Evolutionary conservation across 495 filamentous ascomycete species (phyloP), one percentile per base, ranked within the genome.

Genomic region (Podospora australis): DNA sequence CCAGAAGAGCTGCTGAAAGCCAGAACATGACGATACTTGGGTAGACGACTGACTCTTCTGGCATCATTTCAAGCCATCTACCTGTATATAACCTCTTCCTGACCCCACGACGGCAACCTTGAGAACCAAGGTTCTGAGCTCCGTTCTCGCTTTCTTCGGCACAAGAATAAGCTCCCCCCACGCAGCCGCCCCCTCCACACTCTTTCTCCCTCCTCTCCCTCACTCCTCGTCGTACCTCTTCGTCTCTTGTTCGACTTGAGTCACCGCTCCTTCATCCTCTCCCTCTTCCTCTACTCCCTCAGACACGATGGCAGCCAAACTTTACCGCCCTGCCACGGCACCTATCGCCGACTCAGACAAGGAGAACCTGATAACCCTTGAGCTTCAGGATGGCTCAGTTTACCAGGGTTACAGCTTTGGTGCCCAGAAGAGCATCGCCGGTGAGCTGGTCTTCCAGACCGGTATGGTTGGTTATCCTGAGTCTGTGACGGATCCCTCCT

Each of bases 391-490:
- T 77, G 89, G 88, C 60, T 80, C 80, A 24, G 78, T 83, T 57
- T 95, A 90, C 73, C 85, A 90, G 57, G 92, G 92, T 45, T 86
- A 88, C 71, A 95, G 90, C 74, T 98, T 96, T 63, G 92, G 92
- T 62, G 88, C 90, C 21, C 75, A 88, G 60, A 92, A 87, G 76
- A 94, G 84, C 63, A 80, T 92, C 57, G 84, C 91, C 49, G 92
- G 92, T 59, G 92, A 98, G 78, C 74, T 97, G 63, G 92, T 98
- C 68, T 98, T 98, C 73, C 92, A 98, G 76, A 98, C 92, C 41
- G 92, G 92, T 62, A 95, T 98, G 92, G 92, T 98, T 48, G 92
- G 92, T 52, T 98, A 98, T 63, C 90, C 92, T 24, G 92, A 98
- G 72, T 96, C 91, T 36, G 81, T 99, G 80, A 97, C 92, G 62